phyloP scores from a whole-genome alignment of 1,284 basidiomycete genomes.

The Cutaneotrichosporon daszewskae region DNA sequence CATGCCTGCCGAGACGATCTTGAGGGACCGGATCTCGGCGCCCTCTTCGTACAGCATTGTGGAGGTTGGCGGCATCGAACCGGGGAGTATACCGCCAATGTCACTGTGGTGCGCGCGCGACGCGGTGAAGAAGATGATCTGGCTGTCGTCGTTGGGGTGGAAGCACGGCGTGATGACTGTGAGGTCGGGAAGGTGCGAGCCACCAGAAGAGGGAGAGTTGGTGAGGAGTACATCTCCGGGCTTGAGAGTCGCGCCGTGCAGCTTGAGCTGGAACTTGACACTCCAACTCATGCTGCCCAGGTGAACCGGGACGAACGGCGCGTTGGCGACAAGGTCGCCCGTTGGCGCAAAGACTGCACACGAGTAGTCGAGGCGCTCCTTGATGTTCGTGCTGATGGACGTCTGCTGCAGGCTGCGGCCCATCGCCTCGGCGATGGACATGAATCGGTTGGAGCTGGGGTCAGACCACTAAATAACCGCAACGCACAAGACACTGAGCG shows the following conservation, averaged over 20 bases:
- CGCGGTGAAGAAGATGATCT: constrained; percentile 41
- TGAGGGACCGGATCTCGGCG: constrained; percentile 70
- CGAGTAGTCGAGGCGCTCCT: constrained; percentile 47
- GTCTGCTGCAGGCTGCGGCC: constrained; percentile 50
- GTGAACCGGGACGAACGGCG: constrained; percentile 53
- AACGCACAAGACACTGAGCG: constrained; percentile 32
- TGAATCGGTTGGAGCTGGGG: constrained; percentile 13
- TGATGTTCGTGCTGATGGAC: constrained; percentile 46
- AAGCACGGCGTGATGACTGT: constrained; percentile 41
- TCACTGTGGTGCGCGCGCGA: constrained; percentile 35
- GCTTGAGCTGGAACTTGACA: constrained; percentile 47
- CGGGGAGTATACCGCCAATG: constrained; percentile 43
- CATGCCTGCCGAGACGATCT: constrained; percentile 75
- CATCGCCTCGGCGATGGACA: constrained; percentile 51
- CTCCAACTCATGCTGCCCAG: constrained; percentile 46
- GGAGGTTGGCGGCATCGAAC: constrained; percentile 90
- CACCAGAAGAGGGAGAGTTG: constrained; percentile 47
- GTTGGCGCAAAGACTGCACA: constrained; percentile 53
- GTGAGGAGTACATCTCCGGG: constrained; percentile 51
- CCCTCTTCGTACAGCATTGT: constrained; percentile 85
- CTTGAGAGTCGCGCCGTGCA: constrained; percentile 34
- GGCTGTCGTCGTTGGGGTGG: constrained; percentile 19
- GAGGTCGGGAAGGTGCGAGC: constrained; percentile 34
- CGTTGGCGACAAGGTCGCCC: constrained; percentile 51
- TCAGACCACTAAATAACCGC: background rate